Evolutionary conservation across 352 stramenopile genomes (phyloP).

Genomic region (Phytophthora foliorum): DNA sequence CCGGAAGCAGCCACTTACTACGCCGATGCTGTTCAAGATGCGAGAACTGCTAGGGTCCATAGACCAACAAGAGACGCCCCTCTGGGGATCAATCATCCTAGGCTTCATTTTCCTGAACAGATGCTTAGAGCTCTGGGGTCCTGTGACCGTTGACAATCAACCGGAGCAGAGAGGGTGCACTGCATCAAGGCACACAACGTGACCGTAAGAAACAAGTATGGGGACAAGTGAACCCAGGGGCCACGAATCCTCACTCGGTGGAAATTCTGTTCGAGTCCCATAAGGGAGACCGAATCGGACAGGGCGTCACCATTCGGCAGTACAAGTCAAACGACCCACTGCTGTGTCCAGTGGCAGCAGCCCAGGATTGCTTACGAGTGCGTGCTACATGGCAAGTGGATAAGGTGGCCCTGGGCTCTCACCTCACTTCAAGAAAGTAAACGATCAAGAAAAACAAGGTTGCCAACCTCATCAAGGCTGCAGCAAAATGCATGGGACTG

Average conservation of each 20-base stretch:
- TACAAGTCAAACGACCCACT: constrained; percentile 7
- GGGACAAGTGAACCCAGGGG: background rate
- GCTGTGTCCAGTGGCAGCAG: constrained; percentile 29
- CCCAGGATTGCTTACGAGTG: constrained; percentile 24
- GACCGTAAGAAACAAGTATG: constrained; percentile 8
- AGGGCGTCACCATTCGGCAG: constrained; percentile 11
- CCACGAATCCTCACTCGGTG: background rate
- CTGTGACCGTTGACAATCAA: constrained; percentile 5
- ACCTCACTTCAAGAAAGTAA: constrained; percentile 13
- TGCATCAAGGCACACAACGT: constrained; percentile 22
- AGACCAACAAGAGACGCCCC: background rate
- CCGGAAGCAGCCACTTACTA: constrained; percentile 46
- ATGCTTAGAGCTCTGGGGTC: constrained; percentile 36
- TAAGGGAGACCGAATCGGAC: constrained; percentile 1
- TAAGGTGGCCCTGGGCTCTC: background rate
- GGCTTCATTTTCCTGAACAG: constrained; percentile 39
- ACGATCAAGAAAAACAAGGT: constrained; percentile 33
- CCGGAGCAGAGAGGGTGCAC: background rate
- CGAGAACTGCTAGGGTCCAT: background rate
- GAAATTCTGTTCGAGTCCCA: constrained; percentile 19
- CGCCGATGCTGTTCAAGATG: constrained; percentile 34
- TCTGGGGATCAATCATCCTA: constrained; percentile 35
- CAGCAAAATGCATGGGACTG: constrained; percentile 20
- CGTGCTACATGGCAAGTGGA: background rate
- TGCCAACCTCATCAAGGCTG: constrained; percentile 22